Evolutionary conservation across 345 rosid species (phyloP).

Genomic region (Heritiera littoralis): DNA sequence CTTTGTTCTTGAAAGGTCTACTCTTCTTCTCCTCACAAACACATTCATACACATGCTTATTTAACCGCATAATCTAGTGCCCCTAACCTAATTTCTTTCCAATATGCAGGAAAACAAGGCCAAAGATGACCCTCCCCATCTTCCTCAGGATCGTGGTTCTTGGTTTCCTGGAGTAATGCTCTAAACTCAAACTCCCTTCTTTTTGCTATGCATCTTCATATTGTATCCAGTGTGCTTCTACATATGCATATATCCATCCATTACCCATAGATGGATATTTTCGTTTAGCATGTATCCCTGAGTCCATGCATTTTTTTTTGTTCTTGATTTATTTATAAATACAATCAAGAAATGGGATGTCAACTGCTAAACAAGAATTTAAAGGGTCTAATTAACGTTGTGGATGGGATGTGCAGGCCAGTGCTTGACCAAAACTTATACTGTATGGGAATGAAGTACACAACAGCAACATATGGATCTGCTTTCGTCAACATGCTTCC

Average conservation of each 20-base stretch:
- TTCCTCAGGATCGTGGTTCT: slow-evolving; percentile 72
- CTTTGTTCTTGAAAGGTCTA: slow-evolving; percentile 74
- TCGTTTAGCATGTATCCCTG: background rate
- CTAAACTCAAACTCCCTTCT: slow-evolving; percentile 17
- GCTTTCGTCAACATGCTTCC: slow-evolving; percentile 77
- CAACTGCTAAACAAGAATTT: background rate
- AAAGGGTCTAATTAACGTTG: background rate
- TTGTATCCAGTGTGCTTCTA: background rate
- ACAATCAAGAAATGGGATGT: background rate
- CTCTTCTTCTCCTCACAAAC: background rate
- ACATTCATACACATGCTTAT: background rate
- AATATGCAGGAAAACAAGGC: slow-evolving; percentile 75
- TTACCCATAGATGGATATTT: background rate
- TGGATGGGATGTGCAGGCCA: slow-evolving; percentile 50
- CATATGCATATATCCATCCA: background rate
- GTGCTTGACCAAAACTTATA: slow-evolving; percentile 87
- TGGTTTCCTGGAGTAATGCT: slow-evolving; percentile 48
- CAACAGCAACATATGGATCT: slow-evolving; percentile 81
- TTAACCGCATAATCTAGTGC: no score
- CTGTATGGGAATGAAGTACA: slow-evolving; percentile 77
- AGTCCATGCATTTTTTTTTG: background rate
- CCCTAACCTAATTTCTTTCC: background rate
- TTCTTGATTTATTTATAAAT: background rate
- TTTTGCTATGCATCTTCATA: background rate
- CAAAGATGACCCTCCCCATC: slow-evolving; percentile 78